Evolutionary conservation across 2,329 filamentous ascomycete species (phyloP).

Genomic region (Tolypocladium paradoxum): DNA sequence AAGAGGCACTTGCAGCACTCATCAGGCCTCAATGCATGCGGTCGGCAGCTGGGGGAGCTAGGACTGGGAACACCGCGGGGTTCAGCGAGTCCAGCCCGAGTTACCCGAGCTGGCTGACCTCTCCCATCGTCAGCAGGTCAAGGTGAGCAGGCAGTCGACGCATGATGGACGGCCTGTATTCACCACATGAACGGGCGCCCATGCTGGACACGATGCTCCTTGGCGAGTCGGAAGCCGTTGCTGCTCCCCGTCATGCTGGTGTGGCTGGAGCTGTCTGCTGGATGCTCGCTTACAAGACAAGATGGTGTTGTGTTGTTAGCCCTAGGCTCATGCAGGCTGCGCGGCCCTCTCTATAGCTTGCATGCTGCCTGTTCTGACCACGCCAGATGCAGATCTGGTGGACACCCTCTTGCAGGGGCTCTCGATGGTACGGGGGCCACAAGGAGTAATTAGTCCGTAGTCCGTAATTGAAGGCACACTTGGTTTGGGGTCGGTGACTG

Average conservation of each 20-base stretch:
- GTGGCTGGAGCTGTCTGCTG: neutral
- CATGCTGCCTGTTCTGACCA: neutral
- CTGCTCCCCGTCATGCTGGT: neutral
- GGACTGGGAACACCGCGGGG: neutral
- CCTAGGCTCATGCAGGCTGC: neutral
- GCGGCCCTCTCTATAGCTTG: neutral
- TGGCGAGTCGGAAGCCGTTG: neutral
- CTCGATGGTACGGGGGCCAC: no score
- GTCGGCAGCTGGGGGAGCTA: neutral
- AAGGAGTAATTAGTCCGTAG: no score
- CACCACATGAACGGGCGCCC: conserved; percentile 1
- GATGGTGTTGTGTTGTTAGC: neutral
- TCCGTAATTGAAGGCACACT: neutral
- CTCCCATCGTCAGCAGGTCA: neutral
- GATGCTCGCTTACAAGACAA: neutral
- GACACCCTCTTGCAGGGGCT: neutral
- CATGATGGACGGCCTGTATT: neutral
- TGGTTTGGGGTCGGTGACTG: neutral
- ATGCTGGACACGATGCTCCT: neutral
- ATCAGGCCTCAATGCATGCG: neutral
- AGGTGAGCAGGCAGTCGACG: neutral
- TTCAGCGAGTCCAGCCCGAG: neutral
- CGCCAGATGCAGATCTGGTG: neutral
- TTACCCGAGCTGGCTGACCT: neutral
- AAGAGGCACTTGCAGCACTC: neutral